Conservation (phyloP, 768 basidiomycete genomes). For the Hericium rajendrae region DNA sequence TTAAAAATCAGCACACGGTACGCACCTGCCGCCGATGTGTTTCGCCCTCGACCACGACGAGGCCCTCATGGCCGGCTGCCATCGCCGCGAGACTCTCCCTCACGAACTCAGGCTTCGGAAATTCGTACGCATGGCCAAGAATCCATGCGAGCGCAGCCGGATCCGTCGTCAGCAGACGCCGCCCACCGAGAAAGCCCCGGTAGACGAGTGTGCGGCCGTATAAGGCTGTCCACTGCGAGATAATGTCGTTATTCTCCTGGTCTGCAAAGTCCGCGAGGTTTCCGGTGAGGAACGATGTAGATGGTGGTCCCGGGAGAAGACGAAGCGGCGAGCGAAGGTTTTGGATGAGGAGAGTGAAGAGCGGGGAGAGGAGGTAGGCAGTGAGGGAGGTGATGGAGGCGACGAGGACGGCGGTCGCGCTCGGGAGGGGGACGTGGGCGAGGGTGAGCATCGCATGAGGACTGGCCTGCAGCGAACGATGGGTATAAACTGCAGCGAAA, state of each 20-base stretch:
- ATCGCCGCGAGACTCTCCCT: constrained; percentile 41
- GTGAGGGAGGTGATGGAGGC: constrained; percentile 3
- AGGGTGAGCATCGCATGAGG: background rate
- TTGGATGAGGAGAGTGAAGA: constrained; percentile 33
- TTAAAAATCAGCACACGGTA: too few species aligned
- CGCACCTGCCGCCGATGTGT: constrained; percentile 44
- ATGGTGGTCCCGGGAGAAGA: constrained; percentile 36
- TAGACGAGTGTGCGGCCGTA: constrained; percentile 45
- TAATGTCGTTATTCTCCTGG: constrained; percentile 45
- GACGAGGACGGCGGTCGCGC: constrained; percentile 3
- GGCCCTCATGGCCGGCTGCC: constrained; percentile 38
- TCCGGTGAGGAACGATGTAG: constrained; percentile 39
- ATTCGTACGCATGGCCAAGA: constrained; percentile 44
- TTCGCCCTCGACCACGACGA: constrained; percentile 46
- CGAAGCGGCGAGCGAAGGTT: constrained; percentile 40
- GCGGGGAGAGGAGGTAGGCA: constrained; percentile 23
- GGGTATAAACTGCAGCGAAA: background rate
- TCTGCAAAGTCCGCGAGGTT: constrained; percentile 45
- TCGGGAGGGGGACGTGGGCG: background rate
- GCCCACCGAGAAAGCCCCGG: constrained; percentile 41
- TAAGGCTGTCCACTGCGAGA: constrained; percentile 33
- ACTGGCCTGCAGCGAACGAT: background rate
- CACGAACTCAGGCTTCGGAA: constrained; percentile 54
- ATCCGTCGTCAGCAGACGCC: constrained; percentile 51
- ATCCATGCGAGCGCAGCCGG: constrained; percentile 48